These are phyloP conservation scores for Sphaerulina vaccinii DNA, from an alignment of 2,329 filamentous ascomycete species.

Conservation along the genomic window DNA sequence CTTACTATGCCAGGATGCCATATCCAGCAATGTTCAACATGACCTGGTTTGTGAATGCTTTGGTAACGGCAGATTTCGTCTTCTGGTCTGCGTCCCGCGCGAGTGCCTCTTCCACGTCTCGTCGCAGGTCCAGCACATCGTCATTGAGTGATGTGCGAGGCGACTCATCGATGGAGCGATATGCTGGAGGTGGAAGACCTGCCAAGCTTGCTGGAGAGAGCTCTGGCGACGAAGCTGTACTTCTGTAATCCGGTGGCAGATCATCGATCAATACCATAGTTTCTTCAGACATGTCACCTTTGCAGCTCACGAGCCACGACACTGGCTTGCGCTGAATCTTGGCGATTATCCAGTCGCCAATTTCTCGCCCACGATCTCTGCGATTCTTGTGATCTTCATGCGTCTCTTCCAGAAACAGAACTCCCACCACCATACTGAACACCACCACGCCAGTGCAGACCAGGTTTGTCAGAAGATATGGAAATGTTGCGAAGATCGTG, in stretches of 20 bases:
- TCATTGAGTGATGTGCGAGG: slow-evolving; percentile 26
- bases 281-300: slow-evolving; percentile 55
- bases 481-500: slow-evolving; percentile 80
- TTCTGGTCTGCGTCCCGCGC: slow-evolving; percentile 32
- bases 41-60: slow-evolving; percentile 80
- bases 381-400: slow-evolving; percentile 77
- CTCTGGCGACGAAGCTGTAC: slow-evolving; percentile 55
- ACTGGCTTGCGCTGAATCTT: slow-evolving; percentile 23
- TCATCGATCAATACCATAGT: slow-evolving; percentile 63
- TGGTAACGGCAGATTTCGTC: slow-evolving; percentile 43
- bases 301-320: slow-evolving; percentile 39
- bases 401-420: slow-evolving; percentile 91
- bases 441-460: slow-evolving; percentile 79
- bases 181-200: slow-evolving; percentile 35
- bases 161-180: slow-evolving; percentile 35
- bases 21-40: slow-evolving; percentile 85
- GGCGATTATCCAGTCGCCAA: slow-evolving; percentile 67
- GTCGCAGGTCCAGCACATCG: slow-evolving; percentile 21
- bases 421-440: slow-evolving; percentile 71
- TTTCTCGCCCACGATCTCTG: slow-evolving; percentile 71
- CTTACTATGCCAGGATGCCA: slow-evolving; percentile 92
- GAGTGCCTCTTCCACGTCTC: slow-evolving; percentile 28
- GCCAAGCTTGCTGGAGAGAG: slow-evolving; percentile 35
- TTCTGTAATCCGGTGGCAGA: slow-evolving; percentile 66
- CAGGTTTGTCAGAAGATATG: slow-evolving; percentile 89